These are phyloP conservation scores for Dendrobium officinale DNA, from an alignment of 106 monocot genomes.

Conservation along the genomic window DNA sequence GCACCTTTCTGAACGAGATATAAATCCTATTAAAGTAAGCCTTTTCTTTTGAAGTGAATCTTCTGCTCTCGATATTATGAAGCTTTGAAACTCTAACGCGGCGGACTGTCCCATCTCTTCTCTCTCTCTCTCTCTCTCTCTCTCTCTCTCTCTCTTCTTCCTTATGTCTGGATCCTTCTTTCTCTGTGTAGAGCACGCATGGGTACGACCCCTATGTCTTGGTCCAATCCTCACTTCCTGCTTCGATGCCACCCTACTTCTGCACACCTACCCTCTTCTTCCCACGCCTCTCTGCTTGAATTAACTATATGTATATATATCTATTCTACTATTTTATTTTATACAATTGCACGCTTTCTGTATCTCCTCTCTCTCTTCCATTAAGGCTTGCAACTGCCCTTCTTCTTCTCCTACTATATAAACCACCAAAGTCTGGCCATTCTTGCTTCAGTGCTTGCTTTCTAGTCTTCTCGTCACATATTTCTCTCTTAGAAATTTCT, in stretches of 20 bases:
- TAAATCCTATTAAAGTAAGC: too few species aligned
- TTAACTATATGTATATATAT: not conserved
- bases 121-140: not conserved
- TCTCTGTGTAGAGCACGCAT: not conserved
- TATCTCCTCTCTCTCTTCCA: not conserved
- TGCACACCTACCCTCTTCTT: conserved; percentile 2
- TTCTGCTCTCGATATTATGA: conserved; percentile 5
- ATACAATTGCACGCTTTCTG: not conserved
- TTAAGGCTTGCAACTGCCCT: not conserved
- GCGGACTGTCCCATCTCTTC: conserved; percentile 1
- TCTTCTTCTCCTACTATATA: not conserved
- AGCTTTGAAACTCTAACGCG: conserved; percentile 2
- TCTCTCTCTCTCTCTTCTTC: not conserved
- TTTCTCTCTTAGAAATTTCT: not conserved
- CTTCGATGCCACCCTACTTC: conserved; percentile 5
- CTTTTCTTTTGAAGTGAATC: not conserved
- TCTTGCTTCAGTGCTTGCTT: not conserved
- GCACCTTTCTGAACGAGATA: too few species aligned
- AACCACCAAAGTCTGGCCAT: not conserved
- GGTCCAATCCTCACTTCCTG: conserved; percentile 3
- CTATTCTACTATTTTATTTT: not conserved
- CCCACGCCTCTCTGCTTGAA: not conserved
- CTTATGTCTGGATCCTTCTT: too few species aligned
- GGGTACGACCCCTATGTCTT: conserved; percentile 2
- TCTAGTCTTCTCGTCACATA: not conserved